phyloP scores from a whole-genome alignment of 2,329 filamentous ascomycete genomes.

The Cladophialophora psammophila region DNA sequence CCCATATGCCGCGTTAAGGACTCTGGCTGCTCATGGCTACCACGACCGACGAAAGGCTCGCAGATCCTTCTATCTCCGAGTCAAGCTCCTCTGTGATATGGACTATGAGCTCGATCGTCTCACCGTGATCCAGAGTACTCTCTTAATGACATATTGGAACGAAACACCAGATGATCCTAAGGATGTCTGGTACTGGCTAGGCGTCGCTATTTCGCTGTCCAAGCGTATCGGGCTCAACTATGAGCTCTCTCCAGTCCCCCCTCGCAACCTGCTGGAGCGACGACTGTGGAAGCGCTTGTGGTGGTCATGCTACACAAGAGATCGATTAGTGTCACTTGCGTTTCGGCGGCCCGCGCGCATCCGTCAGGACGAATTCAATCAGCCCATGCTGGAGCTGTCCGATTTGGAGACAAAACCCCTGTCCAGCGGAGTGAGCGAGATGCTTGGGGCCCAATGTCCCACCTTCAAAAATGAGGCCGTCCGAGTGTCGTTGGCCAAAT shows the following conservation, averaged over 20 bases:
- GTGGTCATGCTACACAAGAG: slow-evolving; percentile 98
- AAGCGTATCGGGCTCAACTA: slow-evolving; percentile 93
- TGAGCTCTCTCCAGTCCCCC: slow-evolving; percentile 76
- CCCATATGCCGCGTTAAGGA: slow-evolving; percentile 83
- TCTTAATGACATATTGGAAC: slow-evolving; percentile 97
- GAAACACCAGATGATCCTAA: slow-evolving; percentile 97
- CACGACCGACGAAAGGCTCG: slow-evolving; percentile 78
- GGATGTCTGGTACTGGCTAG: slow-evolving; percentile 99
- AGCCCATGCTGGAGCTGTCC: slow-evolving; percentile 82
- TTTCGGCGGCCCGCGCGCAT: slow-evolving; percentile 93
- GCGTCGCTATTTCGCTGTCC: slow-evolving; percentile 88
- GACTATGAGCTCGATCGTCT: slow-evolving; percentile 93
- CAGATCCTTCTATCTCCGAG: slow-evolving; percentile 87
- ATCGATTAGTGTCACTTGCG: slow-evolving; percentile 87
- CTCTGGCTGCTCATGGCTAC: slow-evolving; percentile 79
- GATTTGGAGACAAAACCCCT: slow-evolving; percentile 83
- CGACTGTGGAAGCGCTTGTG: slow-evolving; percentile 93
- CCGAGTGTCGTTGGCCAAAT: slow-evolving; percentile 79
- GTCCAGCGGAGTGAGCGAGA: slow-evolving; percentile 70
- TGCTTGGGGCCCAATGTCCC: slow-evolving; percentile 71
- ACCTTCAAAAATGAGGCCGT: slow-evolving; percentile 73
- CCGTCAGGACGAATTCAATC: slow-evolving; percentile 91
- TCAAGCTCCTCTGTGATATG: slow-evolving; percentile 87
- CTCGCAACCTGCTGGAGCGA: slow-evolving; percentile 74
- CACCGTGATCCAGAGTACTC: slow-evolving; percentile 82